Base-by-base conservation (phyloP, 164 flowering plant species). In the Umbilicus rupestris region DNA sequence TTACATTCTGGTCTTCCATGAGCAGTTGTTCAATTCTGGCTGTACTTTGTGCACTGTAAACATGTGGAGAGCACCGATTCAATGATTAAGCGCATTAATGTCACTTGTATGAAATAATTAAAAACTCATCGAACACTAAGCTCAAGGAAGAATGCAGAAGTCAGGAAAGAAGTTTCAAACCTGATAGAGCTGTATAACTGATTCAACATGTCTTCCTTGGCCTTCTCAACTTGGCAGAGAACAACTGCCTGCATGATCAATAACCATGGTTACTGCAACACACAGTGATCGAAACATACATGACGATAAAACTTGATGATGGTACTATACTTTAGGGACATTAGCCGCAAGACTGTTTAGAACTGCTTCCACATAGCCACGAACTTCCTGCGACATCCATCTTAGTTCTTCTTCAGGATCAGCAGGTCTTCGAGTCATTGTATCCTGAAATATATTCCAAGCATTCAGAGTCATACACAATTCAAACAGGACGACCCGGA, bases 351-450 rank as follows among this genome's bases (percentile, higher is more conserved):
- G 92, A 76, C 98, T 95, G 77, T 90, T 92, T 52, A 95, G 75
- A 74, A 95, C 99, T 7, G 99, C 99, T 81, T 95, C 99, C 31
- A 92, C 99, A 83, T 95, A 95, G 71, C 98, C 99, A 60, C 99
- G 96, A 39, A 95, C 99, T 92, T 95, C 99, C 73, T 95, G 99
- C 75, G 99, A 79, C 98, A 95, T 95, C 99, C 99, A 95, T 45
- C 98, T 81, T 31, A 95, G 97, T 77, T 95, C 99, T 78, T 95
- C 99, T 75, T 95, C 99, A 19, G 99, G 99, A 73, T 95, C 98
- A 63, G 87, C 97, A 72, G 99, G 99, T 78, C 81, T 87, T 78
- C 99, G 78, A 67, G 91, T 74, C 98, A 95, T 90, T 52, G 91
- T 87, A 62, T 95, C 99, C 99, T 95, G 70, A 35, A 76, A 55